These are phyloP conservation scores for Blastomyces gilchristii DNA, from an alignment of 2,329 filamentous ascomycete genomes.

Conservation along the genomic window DNA sequence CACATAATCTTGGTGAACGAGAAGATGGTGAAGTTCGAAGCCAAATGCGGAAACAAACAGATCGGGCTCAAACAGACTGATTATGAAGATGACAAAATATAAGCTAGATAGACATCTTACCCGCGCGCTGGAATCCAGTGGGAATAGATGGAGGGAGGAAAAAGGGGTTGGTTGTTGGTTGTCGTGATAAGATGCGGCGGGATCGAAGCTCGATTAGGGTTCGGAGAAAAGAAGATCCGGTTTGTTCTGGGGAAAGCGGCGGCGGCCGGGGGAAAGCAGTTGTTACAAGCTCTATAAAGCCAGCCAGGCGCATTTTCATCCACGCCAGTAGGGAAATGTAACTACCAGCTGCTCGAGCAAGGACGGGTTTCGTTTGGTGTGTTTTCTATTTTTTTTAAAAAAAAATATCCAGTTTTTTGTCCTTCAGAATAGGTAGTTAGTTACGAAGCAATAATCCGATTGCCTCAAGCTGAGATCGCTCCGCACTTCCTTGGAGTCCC, in stretches of 20 bases:
- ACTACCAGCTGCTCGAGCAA: background rate
- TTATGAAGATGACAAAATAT: background rate
- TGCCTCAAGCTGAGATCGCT: background rate
- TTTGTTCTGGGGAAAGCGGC: background rate
- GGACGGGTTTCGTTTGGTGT: background rate
- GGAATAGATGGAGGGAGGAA: background rate
- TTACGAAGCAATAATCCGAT: background rate
- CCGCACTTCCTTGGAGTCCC: conserved; percentile 18
- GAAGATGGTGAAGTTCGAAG: background rate
- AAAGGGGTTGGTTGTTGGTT: too few relatives aligned
- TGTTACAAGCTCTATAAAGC: too few relatives aligned
- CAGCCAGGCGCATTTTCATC: too few relatives aligned
- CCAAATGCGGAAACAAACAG: background rate
- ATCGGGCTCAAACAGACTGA: background rate
- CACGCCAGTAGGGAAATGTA: conserved; percentile 2
- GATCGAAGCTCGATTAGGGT: background rate
- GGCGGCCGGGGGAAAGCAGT: background rate
- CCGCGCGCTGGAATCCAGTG: background rate
- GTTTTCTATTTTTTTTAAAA: background rate
- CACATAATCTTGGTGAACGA: background rate
- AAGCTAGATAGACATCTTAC: background rate
- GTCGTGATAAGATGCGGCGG: too few relatives aligned
- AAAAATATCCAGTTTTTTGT: background rate
- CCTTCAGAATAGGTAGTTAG: background rate
- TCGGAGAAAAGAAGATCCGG: conserved; percentile 3